Conservation (phyloP, 2,329 filamentous ascomycete species). For the Pleurostoma richardsiae region DNA sequence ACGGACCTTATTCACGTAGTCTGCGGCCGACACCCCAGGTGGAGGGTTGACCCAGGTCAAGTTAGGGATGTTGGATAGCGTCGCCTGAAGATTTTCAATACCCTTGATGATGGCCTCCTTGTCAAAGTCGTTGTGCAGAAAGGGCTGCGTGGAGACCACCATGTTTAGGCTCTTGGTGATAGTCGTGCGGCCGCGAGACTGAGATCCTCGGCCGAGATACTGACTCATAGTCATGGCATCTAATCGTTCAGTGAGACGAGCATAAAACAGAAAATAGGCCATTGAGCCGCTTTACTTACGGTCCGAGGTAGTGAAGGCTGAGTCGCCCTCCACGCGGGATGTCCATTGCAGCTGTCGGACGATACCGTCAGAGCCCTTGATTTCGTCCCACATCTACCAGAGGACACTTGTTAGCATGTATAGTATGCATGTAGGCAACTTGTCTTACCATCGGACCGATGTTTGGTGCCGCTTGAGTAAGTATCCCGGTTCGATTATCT, state of each 20-base stretch:
- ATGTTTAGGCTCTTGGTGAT: slow-evolving; percentile 55
- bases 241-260: slow-evolving; percentile 12
- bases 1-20: slow-evolving; percentile 46
- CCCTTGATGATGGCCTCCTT: slow-evolving; percentile 58
- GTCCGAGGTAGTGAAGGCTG: slow-evolving; percentile 16
- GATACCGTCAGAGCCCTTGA: slow-evolving; percentile 52
- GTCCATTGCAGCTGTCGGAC: slow-evolving; percentile 63
- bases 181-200: slow-evolving; percentile 56
- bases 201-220: slow-evolving; percentile 60
- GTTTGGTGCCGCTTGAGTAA: slow-evolving; percentile 61
- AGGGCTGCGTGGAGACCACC: slow-evolving; percentile 53
- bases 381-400: slow-evolving; percentile 47
- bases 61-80: slow-evolving; percentile 45
- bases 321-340: slow-evolving; percentile 36
- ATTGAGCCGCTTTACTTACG: slow-evolving; percentile 7
- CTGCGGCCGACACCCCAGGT: slow-evolving; percentile 43
- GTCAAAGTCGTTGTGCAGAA: slow-evolving; percentile 54
- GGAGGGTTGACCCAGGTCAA: slow-evolving; percentile 54
- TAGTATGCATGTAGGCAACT: not conserved
- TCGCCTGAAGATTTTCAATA: slow-evolving; percentile 54
- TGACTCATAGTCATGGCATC: slow-evolving; percentile 48
- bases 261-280: too few relatives aligned
- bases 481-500: slow-evolving; percentile 48
- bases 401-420: not conserved
- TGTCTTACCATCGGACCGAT: slow-evolving; percentile 46